Conservation (phyloP, 2,329 filamentous ascomycete species). For the Remersonia thermophila region DNA sequence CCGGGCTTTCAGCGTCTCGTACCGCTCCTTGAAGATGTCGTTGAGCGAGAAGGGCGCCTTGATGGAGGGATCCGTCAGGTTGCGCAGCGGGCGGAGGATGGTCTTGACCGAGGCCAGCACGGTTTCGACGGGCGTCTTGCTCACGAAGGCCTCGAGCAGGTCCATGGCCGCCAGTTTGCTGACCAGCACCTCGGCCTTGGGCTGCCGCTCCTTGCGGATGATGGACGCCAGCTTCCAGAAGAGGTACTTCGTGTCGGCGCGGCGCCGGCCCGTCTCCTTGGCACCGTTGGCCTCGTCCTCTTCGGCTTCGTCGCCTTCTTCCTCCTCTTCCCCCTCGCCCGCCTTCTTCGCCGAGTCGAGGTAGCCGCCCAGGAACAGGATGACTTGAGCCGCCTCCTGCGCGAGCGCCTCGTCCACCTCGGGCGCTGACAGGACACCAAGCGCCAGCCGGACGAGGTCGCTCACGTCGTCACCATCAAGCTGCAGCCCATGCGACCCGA, state of each 20-base stretch:
- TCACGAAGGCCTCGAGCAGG: constrained; percentile 58
- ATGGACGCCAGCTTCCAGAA: constrained; percentile 68
- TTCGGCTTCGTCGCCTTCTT: constrained; percentile 27
- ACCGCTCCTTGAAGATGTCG: constrained; percentile 52
- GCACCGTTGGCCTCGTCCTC: constrained; percentile 34
- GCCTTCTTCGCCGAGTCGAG: constrained; percentile 34
- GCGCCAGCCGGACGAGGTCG: constrained; percentile 39
- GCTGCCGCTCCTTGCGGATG: constrained; percentile 60
- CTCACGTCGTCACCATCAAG: constrained; percentile 53
- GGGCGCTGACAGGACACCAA: constrained; percentile 46
- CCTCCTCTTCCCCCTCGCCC: constrained; percentile 28
- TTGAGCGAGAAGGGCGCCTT: constrained; percentile 60
- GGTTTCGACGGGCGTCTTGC: constrained; percentile 43
- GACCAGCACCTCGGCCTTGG: constrained; percentile 50
- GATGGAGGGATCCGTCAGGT: constrained; percentile 71
- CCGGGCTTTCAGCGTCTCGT: constrained; percentile 58
- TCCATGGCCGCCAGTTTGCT: constrained; percentile 67
- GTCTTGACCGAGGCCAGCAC: constrained; percentile 51
- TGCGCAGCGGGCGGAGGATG: constrained; percentile 53
- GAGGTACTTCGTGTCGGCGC: constrained; percentile 53
- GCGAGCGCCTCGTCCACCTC: constrained; percentile 63
- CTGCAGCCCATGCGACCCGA: constrained; percentile 57
- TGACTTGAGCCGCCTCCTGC: constrained; percentile 64
- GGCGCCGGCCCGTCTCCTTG: constrained; percentile 26
- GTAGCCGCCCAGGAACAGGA: constrained; percentile 64